A percentile compares a stretch with the other conserved stretches of the same genome.
phyloP scores from a whole-genome alignment of 306 rosid genomes.

The Cucurbita maxima region DNA sequence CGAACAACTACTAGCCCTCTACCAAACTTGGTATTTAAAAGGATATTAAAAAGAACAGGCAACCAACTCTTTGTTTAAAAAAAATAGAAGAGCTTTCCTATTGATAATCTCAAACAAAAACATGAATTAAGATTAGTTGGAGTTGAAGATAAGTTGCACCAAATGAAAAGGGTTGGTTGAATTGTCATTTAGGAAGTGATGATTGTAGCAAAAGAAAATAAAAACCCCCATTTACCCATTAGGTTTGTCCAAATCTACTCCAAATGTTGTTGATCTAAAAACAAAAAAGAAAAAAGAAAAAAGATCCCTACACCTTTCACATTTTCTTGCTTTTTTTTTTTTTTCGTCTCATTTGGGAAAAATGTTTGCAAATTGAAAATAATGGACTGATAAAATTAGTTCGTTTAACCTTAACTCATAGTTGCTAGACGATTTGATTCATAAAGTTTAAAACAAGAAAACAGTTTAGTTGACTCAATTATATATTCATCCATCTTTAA shows the following conservation, averaged over 20 bases:
- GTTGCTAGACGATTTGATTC: too few relatives aligned
- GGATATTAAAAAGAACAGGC: too few relatives aligned
- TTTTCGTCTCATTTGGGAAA: neutral
- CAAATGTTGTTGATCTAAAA: too few relatives aligned
- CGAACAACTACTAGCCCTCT: too few relatives aligned
- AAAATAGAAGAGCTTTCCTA: neutral
- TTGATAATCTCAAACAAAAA: neutral
- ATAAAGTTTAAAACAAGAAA: too few relatives aligned
- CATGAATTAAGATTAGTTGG: neutral
- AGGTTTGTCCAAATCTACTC: too few relatives aligned
- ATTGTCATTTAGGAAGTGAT: neutral
- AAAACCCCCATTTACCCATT: neutral
- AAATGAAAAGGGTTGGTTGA: neutral
- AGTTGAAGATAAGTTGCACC: conserved; percentile 1
- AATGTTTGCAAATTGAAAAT: neutral
- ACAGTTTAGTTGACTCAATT: too few relatives aligned
- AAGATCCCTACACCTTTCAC: neutral
- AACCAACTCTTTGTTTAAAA: too few relatives aligned
- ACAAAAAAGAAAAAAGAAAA: too few relatives aligned
- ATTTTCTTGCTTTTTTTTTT: neutral
- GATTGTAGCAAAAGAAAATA: neutral
- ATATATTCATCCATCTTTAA: too few relatives aligned
- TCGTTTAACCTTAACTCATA: too few relatives aligned
- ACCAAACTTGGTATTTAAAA: too few relatives aligned
- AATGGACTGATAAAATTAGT: neutral